phyloP scores from a whole-genome alignment of 192 early-diverging fungal species.

The Ramicandelaber brevisporus region DNA sequence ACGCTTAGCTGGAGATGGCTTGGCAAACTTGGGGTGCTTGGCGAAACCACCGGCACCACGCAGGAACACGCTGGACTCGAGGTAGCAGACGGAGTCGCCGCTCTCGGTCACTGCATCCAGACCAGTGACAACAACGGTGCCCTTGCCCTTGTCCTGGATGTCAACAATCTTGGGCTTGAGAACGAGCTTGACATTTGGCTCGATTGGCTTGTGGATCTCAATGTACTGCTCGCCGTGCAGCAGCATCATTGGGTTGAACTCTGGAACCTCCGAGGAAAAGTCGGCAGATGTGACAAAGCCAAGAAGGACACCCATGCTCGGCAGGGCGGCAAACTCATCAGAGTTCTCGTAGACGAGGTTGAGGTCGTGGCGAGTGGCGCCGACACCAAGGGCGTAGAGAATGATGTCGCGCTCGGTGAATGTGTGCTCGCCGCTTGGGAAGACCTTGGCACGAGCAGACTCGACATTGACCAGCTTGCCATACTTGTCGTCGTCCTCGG shows the following conservation, averaged over 20 bases:
- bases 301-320: slow-evolving; percentile 80
- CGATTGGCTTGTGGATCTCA: slow-evolving; percentile 61
- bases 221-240: slow-evolving; percentile 97
- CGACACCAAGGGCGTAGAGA: slow-evolving; percentile 86
- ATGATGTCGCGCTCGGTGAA: slow-evolving; percentile 80
- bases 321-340: slow-evolving; percentile 62
- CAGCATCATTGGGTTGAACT: slow-evolving; percentile 84
- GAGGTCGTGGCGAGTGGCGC: slow-evolving; percentile 66
- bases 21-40: slow-evolving; percentile 32
- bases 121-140: slow-evolving; percentile 52
- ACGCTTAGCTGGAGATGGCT: slow-evolving; percentile 14
- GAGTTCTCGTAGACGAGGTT: slow-evolving; percentile 77
- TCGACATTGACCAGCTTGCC: slow-evolving; percentile 35
- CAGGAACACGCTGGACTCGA: slow-evolving; percentile 84
- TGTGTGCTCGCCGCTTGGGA: slow-evolving; percentile 26
- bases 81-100: slow-evolving; percentile 50
- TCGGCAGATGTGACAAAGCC: slow-evolving; percentile 36
- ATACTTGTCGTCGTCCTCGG: slow-evolving; percentile 12
- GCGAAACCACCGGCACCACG: slow-evolving; percentile 80
- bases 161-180: slow-evolving; percentile 61
- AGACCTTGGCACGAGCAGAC: slow-evolving; percentile 23
- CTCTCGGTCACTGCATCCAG: slow-evolving; percentile 52
- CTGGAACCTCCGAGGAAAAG: slow-evolving; percentile 27
- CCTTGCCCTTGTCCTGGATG: slow-evolving; percentile 95
- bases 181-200: slow-evolving; percentile 54